Evolutionary conservation across 139 green algal species (phyloP).

Genomic region (Yamagishiella unicocca): DNA sequence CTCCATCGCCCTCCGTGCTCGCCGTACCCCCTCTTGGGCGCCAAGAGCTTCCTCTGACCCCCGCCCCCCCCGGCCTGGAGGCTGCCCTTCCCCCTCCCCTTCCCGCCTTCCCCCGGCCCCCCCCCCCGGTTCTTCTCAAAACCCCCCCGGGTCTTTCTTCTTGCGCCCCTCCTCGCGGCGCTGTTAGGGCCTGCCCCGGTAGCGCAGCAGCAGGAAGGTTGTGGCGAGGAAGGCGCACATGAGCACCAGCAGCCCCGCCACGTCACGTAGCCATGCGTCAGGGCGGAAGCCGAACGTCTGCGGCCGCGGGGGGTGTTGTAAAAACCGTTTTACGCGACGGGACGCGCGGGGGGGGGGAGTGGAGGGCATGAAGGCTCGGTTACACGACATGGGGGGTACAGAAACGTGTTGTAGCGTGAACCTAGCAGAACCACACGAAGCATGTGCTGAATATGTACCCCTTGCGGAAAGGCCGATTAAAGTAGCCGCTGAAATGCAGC

Average conservation of each 20-base stretch:
- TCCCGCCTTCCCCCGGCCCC: background rate
- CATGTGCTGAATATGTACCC: background rate
- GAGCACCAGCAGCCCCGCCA: slow-evolving; percentile 55
- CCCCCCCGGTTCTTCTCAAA: too few species aligned
- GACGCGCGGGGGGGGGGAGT: background rate
- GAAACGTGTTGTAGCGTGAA: too few species aligned
- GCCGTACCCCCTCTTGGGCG: background rate
- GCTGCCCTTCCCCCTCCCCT: background rate
- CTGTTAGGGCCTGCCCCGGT: slow-evolving; percentile 43
- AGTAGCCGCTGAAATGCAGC: too few species aligned
- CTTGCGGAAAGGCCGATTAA: background rate
- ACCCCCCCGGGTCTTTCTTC: too few species aligned
- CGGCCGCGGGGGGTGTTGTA: too few species aligned
- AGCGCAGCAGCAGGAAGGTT: slow-evolving; percentile 74
- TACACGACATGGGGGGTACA: too few species aligned
- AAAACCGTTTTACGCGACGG: background rate
- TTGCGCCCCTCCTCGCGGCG: too few species aligned
- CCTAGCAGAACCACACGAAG: too few species aligned
- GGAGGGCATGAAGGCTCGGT: background rate
- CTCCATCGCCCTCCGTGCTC: background rate
- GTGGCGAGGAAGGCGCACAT: slow-evolving; percentile 55
- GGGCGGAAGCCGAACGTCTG: slow-evolving; percentile 73
- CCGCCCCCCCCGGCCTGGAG: background rate
- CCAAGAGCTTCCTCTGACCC: background rate
- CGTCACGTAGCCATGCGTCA: slow-evolving; percentile 53